Evolutionary conservation across 345 rosid species (phyloP).

Genomic region (Carallia pectinifolia): DNA sequence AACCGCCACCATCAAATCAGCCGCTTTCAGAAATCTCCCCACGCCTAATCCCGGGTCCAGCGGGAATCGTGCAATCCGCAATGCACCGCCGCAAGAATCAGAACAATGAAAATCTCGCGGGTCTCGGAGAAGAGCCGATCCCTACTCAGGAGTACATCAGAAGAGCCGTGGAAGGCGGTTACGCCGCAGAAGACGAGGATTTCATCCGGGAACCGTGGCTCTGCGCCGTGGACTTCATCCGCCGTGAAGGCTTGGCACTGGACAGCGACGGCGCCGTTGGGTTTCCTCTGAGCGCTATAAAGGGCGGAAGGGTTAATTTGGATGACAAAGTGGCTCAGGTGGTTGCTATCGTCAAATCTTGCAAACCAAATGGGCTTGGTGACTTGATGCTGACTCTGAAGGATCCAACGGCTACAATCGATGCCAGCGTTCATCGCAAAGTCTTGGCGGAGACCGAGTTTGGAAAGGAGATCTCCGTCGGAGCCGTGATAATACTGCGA

Average conservation of each 20-base stretch:
- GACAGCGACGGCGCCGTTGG: neutral
- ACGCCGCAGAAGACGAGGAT: neutral
- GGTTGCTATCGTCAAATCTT: neutral
- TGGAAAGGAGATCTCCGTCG: neutral
- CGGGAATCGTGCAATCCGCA: constrained; percentile 2
- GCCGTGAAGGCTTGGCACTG: neutral
- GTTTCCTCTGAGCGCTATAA: neutral
- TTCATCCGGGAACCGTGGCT: neutral
- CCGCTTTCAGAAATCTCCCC: neutral
- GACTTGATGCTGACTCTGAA: neutral
- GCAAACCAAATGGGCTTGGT: neutral
- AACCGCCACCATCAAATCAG: too few species aligned
- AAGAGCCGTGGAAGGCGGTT: neutral
- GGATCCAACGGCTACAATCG: neutral
- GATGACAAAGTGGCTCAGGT: constrained; percentile 1
- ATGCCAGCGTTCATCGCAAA: neutral
- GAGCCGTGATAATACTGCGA: neutral
- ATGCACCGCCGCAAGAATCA: neutral
- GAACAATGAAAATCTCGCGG: neutral
- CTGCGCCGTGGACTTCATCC: neutral
- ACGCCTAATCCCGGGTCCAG: neutral
- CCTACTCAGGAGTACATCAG: constrained; percentile 5
- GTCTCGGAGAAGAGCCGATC: neutral
- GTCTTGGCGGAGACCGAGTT: neutral
- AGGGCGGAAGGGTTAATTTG: neutral